Percentiles rank a stretch among this genome's conserved stretches.
Evolutionary conservation across 2,329 filamentous ascomycete species (phyloP).

Genomic region (Alternaria metachromatica): DNA sequence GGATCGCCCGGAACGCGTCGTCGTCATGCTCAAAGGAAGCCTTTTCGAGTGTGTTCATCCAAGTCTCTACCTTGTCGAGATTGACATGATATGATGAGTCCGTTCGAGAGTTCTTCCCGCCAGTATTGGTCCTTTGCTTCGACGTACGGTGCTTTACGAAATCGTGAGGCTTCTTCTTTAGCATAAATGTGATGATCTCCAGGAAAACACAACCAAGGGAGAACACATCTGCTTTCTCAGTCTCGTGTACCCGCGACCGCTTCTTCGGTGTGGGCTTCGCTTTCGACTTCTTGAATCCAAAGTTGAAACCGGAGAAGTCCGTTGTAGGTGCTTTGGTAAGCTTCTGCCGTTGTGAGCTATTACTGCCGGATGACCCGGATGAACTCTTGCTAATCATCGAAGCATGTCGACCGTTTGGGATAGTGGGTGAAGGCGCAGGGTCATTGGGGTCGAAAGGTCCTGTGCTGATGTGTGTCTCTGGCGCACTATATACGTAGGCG

Average conservation of each 20-base stretch:
- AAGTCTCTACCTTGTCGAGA: constrained; percentile 70
- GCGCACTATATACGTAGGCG: constrained; percentile 74
- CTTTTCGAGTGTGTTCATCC: constrained; percentile 68
- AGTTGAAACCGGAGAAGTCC: constrained; percentile 48
- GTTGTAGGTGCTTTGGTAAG: constrained; percentile 42
- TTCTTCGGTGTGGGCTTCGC: constrained; percentile 37
- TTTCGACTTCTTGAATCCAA: constrained; percentile 43
- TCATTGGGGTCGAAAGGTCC: constrained; percentile 20
- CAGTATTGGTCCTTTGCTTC: constrained; percentile 62
- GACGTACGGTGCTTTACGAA: constrained; percentile 71
- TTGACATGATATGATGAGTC: constrained; percentile 78
- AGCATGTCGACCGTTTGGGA: constrained; percentile 31
- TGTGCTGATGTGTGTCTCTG: constrained; percentile 59
- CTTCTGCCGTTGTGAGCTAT: constrained; percentile 42
- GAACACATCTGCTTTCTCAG: constrained; percentile 69
- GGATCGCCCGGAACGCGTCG: constrained; percentile 49
- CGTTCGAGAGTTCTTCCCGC: constrained; percentile 61
- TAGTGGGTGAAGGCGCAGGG: constrained; percentile 17
- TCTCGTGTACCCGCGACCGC: constrained; percentile 41
- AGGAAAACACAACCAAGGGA: constrained; percentile 75
- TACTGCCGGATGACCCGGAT: constrained; percentile 41
- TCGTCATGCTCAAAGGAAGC: constrained; percentile 57
- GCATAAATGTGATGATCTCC: constrained; percentile 71
- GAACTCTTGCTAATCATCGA: constrained; percentile 48
- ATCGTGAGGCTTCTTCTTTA: constrained; percentile 70